Evolutionary conservation across 1,284 basidiomycete genomes (phyloP), one percentile per base, ranked within the genome.

Genomic region (Leccinum subrobustum): DNA sequence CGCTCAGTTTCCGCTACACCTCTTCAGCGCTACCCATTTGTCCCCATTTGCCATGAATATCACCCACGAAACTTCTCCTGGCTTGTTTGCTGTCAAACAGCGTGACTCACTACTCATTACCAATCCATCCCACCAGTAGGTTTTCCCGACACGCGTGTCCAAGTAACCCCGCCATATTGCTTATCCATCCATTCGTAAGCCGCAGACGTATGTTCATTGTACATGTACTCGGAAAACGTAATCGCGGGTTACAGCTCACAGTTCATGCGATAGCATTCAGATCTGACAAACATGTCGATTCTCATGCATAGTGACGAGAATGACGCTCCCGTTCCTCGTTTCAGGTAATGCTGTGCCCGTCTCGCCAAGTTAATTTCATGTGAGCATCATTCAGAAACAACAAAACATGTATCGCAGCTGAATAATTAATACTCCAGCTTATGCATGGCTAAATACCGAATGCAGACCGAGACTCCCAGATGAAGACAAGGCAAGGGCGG

Each of bases 181-280:
- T 11, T 23, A 47, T 47, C 20, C 44, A 23, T 47, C 20, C 12
- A 14, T 52, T 27, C 6, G 29, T 33, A 33, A 33, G 51, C 51
- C n/a, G 27, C 51, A 6, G 51, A 52, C 18, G 12, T 3, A 37
- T 35, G 35, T 29, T 52, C 51, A 11, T 4, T 23, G 27, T 18
- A 14, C 33, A 18, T 16, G 39, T 7, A 16, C 50, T 18, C 39
- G 31, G 31, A 48, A 58, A 47, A 54, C 20, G 62, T 37, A 53
- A 51, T 9, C 16, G 9, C 16, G 4, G 7, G 8, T 20, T 7
- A 14, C 6, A 37, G 35, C n/a, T 42, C n/a, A 42, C 52, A 52
- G 27, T 39, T 51, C 55, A 54, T 60, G 50, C 58, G 64, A 66
- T 70, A 68, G 53, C 57, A 51, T 68, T 67, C 58, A 50, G 8